Evolutionary conservation across 139 green algal species (phyloP).

Genomic region (Tetradesmus lagerheimii): DNA sequence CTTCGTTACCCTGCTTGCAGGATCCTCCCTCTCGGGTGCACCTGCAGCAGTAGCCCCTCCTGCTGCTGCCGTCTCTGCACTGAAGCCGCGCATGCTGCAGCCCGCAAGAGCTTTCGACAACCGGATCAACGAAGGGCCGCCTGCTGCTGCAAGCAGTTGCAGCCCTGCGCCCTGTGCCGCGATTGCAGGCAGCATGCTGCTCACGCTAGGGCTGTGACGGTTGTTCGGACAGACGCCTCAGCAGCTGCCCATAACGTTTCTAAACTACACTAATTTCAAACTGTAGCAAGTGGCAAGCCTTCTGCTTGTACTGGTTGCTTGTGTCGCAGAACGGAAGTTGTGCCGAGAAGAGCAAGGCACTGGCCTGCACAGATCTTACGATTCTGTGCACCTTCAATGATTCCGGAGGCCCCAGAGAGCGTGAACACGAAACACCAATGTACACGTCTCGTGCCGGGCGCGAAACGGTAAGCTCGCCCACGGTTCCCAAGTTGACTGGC

Average conservation of each 20-base stretch:
- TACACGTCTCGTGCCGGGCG: neutral
- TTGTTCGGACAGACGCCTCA: neutral
- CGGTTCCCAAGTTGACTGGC: neutral
- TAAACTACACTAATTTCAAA: neutral
- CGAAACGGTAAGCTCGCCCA: neutral
- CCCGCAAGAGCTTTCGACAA: neutral
- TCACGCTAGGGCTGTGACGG: neutral
- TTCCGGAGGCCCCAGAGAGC: too few relatives aligned
- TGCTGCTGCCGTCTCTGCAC: neutral
- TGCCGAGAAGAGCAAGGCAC: neutral
- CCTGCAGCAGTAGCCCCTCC: neutral
- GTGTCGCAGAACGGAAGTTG: neutral
- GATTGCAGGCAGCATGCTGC: constrained; percentile 1
- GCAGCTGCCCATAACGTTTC: neutral
- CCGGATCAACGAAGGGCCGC: neutral
- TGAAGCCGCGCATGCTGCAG: neutral
- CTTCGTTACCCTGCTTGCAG: constrained; percentile 31
- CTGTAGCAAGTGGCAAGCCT: neutral
- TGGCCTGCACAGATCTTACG: neutral
- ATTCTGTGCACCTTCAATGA: too few relatives aligned
- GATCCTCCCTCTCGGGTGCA: constrained; percentile 12
- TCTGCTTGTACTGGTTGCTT: neutral
- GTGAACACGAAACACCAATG: neutral
- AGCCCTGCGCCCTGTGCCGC: neutral
- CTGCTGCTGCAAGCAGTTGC: neutral